Evolutionary conservation across 148 eudicot species (phyloP).

Genomic region (Silene uniflora): DNA sequence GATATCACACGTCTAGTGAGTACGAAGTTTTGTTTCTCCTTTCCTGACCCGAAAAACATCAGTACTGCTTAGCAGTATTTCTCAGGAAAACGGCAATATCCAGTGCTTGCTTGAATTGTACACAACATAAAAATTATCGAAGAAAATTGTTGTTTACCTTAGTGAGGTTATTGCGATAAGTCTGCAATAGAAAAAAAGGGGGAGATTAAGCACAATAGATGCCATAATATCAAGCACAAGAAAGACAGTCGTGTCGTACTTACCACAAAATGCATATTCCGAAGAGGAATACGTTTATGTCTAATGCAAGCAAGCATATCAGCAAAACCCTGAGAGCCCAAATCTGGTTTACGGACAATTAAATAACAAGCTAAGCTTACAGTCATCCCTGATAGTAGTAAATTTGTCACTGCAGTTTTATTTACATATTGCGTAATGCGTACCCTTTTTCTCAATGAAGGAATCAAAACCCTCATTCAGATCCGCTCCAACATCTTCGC

Average conservation of each 20-base stretch:
- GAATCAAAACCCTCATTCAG: constrained; percentile 95
- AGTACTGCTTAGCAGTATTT: not conserved
- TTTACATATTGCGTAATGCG: not conserved
- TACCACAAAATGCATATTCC: constrained; percentile 97
- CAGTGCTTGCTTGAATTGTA: not conserved
- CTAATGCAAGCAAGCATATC: constrained; percentile 82
- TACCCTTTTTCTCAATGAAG: constrained; percentile 75
- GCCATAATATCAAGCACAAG: not conserved
- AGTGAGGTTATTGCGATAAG: constrained; percentile 95
- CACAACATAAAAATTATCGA: not conserved
- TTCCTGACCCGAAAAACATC: not conserved
- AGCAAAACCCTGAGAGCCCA: constrained; percentile 93
- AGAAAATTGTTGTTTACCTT: constrained; percentile 50
- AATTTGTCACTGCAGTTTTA: not conserved
- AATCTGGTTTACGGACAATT: constrained; percentile 44
- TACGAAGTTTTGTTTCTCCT: not conserved
- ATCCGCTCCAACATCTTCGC: constrained; percentile 92
- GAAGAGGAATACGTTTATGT: constrained; percentile 71
- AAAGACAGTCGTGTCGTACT: constrained; percentile 24
- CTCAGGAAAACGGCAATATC: too few relatives aligned
- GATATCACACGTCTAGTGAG: not conserved
- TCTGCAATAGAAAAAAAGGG: constrained; percentile 49
- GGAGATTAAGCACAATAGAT: constrained; percentile 9
- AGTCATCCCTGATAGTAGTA: not conserved
- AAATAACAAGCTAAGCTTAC: constrained; percentile 10